Evolutionary conservation across 129 eudicot species (phyloP).

Genomic region (Solidago caesia): DNA sequence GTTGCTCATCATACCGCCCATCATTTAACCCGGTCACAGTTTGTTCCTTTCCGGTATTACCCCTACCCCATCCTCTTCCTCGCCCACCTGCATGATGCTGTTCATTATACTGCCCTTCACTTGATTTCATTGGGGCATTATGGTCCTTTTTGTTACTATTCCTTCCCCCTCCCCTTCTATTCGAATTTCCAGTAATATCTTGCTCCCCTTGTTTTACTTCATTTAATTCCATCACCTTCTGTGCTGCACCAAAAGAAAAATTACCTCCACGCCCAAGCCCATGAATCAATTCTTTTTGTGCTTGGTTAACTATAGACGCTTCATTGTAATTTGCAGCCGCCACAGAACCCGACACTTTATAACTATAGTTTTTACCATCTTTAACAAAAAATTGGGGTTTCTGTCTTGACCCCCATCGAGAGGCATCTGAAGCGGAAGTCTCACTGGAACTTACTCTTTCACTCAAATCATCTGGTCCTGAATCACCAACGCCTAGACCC

Average conservation of each 20-base stretch:
- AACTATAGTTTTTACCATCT: slow-evolving; percentile 95
- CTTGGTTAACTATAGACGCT: slow-evolving; percentile 60
- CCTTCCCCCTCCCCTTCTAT: slow-evolving; percentile 48
- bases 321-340: slow-evolving; percentile 79
- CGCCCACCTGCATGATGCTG: slow-evolving; percentile 23
- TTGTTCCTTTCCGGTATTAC: slow-evolving; percentile 21
- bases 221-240: slow-evolving; percentile 42
- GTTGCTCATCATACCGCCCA: too few relatives aligned
- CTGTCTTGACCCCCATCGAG: slow-evolving; percentile 74
- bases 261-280: slow-evolving; percentile 97
- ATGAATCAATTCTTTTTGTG: slow-evolving; percentile 64
- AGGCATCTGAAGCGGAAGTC: slow-evolving; percentile 37
- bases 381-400: slow-evolving; percentile 88
- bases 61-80: slow-evolving; percentile 39
- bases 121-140: slow-evolving; percentile 39
- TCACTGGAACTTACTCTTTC: slow-evolving; percentile 38
- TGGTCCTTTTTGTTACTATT: slow-evolving; percentile 43
- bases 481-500: slow-evolving; percentile 64
- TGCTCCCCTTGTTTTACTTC: slow-evolving; percentile 33
- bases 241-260: slow-evolving; percentile 63
- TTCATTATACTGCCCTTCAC: slow-evolving; percentile 22
- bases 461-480: slow-evolving; percentile 60
- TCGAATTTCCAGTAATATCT: slow-evolving; percentile 30
- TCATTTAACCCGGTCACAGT: not conserved
- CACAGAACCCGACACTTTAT: slow-evolving; percentile 86